Evolutionary conservation across 345 rosid genomes (phyloP).

Genomic region (Rhizophora mangle): DNA sequence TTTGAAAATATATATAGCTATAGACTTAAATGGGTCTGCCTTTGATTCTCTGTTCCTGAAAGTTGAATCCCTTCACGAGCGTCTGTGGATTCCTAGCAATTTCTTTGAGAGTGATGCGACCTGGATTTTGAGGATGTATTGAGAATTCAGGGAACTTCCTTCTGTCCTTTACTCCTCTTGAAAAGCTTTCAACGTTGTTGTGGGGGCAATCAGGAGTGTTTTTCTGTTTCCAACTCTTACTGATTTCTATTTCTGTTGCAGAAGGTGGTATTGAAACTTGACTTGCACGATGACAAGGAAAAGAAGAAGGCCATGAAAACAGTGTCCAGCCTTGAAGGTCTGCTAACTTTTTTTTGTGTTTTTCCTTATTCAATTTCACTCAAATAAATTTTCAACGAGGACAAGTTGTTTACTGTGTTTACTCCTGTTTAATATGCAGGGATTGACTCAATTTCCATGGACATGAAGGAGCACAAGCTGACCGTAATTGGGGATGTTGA

Average conservation of each 20-base stretch:
- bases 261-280: conserved; percentile 62
- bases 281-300: conserved; percentile 43
- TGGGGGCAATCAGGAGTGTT: background rate
- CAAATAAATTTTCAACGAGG: background rate
- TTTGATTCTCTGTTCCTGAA: too few species aligned
- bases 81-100: background rate
- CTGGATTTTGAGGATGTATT: background rate
- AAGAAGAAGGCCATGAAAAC: conserved; percentile 52
- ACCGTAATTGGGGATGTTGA: conserved; percentile 60
- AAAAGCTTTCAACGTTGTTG: background rate
- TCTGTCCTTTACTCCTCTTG: background rate
- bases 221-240: conserved; percentile 3
- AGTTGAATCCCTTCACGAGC: too few species aligned
- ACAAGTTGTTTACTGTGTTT: background rate
- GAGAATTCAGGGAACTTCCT: background rate
- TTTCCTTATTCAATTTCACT: too few species aligned
- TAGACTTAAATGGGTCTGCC: too few species aligned
- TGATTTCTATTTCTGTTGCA: conserved; percentile 26
- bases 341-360: background rate
- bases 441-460: conserved; percentile 49
- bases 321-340: conserved; percentile 52
- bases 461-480: conserved; percentile 50
- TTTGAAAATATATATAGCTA: too few species aligned
- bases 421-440: conserved; percentile 26
- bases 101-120: background rate